A percentile compares a stretch with the other conserved stretches of the same genome.
These are phyloP conservation scores for Thalassiosira exigua DNA, from an alignment of 352 stramenopile genomes.

Conservation along the genomic window DNA sequence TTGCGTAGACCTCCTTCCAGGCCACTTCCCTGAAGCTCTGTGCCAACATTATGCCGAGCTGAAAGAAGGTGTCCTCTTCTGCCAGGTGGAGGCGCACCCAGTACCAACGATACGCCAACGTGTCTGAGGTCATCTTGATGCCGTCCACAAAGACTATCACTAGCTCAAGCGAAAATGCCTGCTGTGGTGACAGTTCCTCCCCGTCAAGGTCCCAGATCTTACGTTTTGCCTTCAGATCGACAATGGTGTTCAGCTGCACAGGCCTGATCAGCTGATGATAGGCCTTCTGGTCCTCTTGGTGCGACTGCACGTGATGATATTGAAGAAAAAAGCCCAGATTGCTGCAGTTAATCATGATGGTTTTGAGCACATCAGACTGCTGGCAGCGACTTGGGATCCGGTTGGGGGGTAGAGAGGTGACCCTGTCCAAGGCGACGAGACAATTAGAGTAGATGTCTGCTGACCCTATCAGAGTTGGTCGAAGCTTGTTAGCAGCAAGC, in stretches of 20 bases:
- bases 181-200: neutral
- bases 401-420: slow-evolving; percentile 9
- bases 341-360: slow-evolving; percentile 22
- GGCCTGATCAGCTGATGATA: slow-evolving; percentile 6
- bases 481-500: slow-evolving; percentile 3
- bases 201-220: neutral
- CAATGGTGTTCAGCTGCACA: slow-evolving; percentile 25
- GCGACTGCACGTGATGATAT: slow-evolving; percentile 16
- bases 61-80: neutral
- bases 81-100: neutral
- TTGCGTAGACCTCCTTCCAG: neutral
- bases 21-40: neutral
- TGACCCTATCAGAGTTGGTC: neutral
- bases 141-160: slow-evolving; percentile 8
- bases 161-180: slow-evolving; percentile 12
- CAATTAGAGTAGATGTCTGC: slow-evolving; percentile 12
- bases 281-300: slow-evolving; percentile 16
- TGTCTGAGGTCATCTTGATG: slow-evolving; percentile 22
- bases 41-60: neutral
- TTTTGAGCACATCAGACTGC: slow-evolving; percentile 32
- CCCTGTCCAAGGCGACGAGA: slow-evolving; percentile 17
- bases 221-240: slow-evolving; percentile 10
- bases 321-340: slow-evolving; percentile 4
- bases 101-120: neutral
- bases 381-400: slow-evolving; percentile 11